phyloP scores from a whole-genome alignment of 2,329 filamentous ascomycete genomes.

The Cadophora sp. region DNA sequence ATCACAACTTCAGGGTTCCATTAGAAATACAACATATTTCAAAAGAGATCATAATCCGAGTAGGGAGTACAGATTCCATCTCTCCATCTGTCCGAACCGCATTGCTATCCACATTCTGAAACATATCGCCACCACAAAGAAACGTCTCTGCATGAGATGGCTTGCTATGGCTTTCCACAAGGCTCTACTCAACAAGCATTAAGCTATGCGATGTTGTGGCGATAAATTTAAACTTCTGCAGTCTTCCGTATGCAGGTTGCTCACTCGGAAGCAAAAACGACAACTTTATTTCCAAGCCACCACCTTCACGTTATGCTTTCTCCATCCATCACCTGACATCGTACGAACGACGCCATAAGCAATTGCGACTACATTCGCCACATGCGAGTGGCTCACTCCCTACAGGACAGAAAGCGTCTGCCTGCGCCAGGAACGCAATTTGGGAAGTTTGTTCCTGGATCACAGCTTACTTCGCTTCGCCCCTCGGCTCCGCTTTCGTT shows the following conservation, averaged over 20 bases:
- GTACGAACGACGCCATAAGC: conserved; percentile 3
- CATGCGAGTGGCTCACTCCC: neutral
- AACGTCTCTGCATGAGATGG: neutral
- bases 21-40: neutral
- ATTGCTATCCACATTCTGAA: neutral
- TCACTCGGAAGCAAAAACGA: neutral
- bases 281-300: neutral
- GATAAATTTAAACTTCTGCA: neutral
- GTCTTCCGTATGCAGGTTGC: neutral
- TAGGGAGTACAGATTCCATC: neutral
- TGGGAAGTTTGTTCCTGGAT: neutral
- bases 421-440: neutral
- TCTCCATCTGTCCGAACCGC: neutral
- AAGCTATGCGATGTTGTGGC: neutral
- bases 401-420: neutral
- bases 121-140: neutral
- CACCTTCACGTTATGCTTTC: neutral
- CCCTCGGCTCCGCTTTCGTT: neutral
- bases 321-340: neutral
- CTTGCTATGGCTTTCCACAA: neutral
- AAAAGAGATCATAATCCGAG: neutral
- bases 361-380: conserved; percentile 6
- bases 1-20: neutral
- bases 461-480: neutral
- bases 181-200: neutral